Percentiles rank a stretch among this genome's conserved stretches.
Evolutionary conservation across 1,139 yeast genomes (phyloP).

Genomic region (Pneumocystis oryctolagi): DNA sequence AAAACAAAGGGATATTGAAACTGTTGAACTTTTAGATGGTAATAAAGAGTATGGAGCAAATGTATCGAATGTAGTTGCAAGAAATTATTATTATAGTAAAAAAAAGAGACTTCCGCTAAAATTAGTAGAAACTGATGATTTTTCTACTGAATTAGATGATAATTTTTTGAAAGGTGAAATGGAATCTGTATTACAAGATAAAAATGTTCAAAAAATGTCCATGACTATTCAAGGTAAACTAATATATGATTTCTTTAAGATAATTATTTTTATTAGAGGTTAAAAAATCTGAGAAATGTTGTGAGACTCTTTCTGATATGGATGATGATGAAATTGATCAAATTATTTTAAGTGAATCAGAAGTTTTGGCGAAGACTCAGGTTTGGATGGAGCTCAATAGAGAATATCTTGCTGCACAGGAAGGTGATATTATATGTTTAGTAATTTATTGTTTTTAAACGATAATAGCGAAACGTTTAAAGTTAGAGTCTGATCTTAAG

Average conservation of each 20-base stretch:
- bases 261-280: not conserved
- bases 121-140: not conserved
- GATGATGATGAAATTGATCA: constrained; percentile 65
- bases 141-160: constrained; percentile 10
- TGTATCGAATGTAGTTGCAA: constrained; percentile 14
- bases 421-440: constrained; percentile 26
- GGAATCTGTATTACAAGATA: constrained; percentile 17
- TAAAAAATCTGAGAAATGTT: not conserved
- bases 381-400: constrained; percentile 83
- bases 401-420: constrained; percentile 74
- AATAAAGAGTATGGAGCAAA: constrained; percentile 12
- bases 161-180: constrained; percentile 6
- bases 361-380: constrained; percentile 52
- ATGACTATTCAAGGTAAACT: constrained; percentile 14
- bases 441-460: not conserved
- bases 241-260: constrained; percentile 11
- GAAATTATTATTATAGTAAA: not conserved
- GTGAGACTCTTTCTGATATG: constrained; percentile 45
- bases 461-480: constrained; percentile 41
- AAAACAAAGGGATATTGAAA: constrained; percentile 25
- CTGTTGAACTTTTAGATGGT: constrained; percentile 17
- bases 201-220: constrained; percentile 17
- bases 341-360: constrained; percentile 49
- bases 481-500: constrained; percentile 66
- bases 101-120: not conserved